A percentile compares a stretch with the other conserved stretches of the same genome.
Evolutionary conservation across 164 flowering plant species (phyloP).

Genomic region (Pachysandra terminalis): DNA sequence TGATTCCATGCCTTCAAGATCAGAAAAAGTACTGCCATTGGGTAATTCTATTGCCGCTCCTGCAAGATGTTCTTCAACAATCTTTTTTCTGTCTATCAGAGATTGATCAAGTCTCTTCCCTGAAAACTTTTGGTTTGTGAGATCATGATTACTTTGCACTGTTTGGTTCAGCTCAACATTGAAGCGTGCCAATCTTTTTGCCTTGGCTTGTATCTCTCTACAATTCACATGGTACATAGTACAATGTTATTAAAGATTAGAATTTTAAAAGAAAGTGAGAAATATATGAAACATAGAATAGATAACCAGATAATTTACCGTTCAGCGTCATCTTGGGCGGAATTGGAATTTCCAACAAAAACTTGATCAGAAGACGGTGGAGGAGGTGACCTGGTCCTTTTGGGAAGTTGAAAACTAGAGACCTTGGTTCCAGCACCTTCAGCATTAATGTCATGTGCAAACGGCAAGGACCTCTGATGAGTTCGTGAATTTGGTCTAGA

Average conservation of each 20-base stretch:
- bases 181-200: slow-evolving; percentile 87
- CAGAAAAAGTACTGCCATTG: slow-evolving; percentile 30
- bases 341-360: slow-evolving; percentile 19
- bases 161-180: slow-evolving; percentile 54
- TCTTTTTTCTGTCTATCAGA: slow-evolving; percentile 26
- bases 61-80: slow-evolving; percentile 20
- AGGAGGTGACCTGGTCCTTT: slow-evolving; percentile 71
- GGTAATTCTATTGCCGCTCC: slow-evolving; percentile 30
- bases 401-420: slow-evolving; percentile 32
- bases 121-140: slow-evolving; percentile 27
- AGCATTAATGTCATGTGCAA: slow-evolving; percentile 17
- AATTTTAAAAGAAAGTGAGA: not conserved
- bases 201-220: slow-evolving; percentile 85
- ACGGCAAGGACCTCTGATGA: slow-evolving; percentile 21
- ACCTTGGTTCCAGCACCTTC: slow-evolving; percentile 28
- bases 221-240: slow-evolving; percentile 8
- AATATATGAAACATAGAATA: not conserved
- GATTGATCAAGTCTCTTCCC: slow-evolving; percentile 28
- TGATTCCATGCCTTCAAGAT: slow-evolving; percentile 47
- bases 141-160: slow-evolving; percentile 23
- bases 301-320: slow-evolving; percentile 30
- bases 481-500: slow-evolving; percentile 26
- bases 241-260: not conserved
- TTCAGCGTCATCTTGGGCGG: slow-evolving; percentile 43
- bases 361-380: slow-evolving; percentile 25